phyloP scores from a whole-genome alignment of 495 filamentous ascomycete species.

The Terfezia boudieri region DNA sequence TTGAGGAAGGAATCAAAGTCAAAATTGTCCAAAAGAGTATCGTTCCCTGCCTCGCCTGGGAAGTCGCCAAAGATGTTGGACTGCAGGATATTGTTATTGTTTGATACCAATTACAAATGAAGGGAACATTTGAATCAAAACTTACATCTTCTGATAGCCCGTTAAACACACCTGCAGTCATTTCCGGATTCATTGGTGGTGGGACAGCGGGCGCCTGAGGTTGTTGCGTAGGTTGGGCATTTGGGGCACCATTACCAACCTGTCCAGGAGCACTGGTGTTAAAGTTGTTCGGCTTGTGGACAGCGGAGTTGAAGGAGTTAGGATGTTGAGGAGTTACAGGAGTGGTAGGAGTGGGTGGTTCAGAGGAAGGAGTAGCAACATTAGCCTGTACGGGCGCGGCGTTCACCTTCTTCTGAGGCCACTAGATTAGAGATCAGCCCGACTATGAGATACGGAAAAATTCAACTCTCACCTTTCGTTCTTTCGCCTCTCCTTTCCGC shows the following conservation, averaged over 20 bases:
- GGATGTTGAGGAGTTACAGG: conserved; percentile 68
- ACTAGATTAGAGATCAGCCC: conserved; percentile 40
- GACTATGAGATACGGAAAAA: conserved; percentile 19
- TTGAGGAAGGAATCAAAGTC: conserved; percentile 91
- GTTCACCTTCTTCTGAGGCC: conserved; percentile 31
- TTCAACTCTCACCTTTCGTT: conserved; percentile 43
- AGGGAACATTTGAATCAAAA: conserved; percentile 3
- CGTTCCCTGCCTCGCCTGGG: conserved; percentile 35
- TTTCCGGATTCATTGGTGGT: no score
- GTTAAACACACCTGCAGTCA: conserved; percentile 1
- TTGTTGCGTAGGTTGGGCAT: background rate
- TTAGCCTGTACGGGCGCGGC: conserved; percentile 52
- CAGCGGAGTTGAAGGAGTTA: conserved; percentile 36
- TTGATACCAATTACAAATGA: background rate
- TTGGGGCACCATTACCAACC: conserved; percentile 26
- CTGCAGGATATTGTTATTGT: background rate
- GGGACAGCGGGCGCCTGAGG: background rate
- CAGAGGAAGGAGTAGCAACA: conserved; percentile 45
- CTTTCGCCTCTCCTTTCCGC: conserved; percentile 44
- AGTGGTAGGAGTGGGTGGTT: conserved; percentile 45
- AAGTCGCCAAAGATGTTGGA: conserved; percentile 2
- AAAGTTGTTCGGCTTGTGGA: conserved; percentile 22
- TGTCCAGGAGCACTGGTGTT: conserved; percentile 21
- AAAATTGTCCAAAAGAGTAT: conserved; percentile 69
- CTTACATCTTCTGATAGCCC: conserved; percentile 11